Evolutionary conservation across 345 rosid genomes (phyloP).

Genomic region (Stellera chamaejasme): DNA sequence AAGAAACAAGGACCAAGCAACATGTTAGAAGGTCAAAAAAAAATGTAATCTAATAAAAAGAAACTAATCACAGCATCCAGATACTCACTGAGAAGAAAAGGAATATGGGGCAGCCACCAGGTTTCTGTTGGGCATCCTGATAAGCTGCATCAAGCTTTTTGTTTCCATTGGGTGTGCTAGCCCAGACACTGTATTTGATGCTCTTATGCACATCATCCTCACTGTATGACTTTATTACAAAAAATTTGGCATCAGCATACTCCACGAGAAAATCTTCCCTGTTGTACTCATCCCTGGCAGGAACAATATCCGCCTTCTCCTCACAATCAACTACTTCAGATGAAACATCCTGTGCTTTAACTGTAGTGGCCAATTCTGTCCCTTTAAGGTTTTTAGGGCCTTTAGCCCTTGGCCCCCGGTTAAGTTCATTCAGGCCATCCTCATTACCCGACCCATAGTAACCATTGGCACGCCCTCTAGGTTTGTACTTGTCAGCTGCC

Average conservation of each 20-base stretch:
- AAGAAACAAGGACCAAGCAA: background rate
- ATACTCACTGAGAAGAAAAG: constrained; percentile 79
- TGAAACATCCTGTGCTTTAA: constrained; percentile 42
- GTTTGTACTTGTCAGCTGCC: constrained; percentile 52
- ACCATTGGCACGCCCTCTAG: constrained; percentile 64
- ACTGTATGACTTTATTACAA: constrained; percentile 89
- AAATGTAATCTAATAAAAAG: too few species aligned
- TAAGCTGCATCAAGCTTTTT: constrained; percentile 92
- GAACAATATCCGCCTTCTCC: constrained; percentile 32
- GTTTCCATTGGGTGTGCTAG: constrained; percentile 94
- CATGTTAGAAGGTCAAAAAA: too few species aligned
- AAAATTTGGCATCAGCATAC: constrained; percentile 63
- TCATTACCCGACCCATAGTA: constrained; percentile 55
- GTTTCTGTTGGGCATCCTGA: constrained; percentile 64
- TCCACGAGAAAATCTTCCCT: constrained; percentile 60
- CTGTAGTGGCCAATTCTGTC: constrained; percentile 28
- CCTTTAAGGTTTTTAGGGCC: constrained; percentile 57
- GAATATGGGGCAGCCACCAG: constrained; percentile 67
- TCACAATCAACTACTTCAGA: constrained; percentile 26
- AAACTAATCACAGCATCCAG: background rate
- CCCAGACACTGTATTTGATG: constrained; percentile 88
- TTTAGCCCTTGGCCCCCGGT: constrained; percentile 87
- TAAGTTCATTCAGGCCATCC: constrained; percentile 83
- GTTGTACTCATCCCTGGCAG: constrained; percentile 62
- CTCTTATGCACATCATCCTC: constrained; percentile 98